Conservation (phyloP, 495 filamentous ascomycete genomes). For the Trichoderma reesei region DNA sequence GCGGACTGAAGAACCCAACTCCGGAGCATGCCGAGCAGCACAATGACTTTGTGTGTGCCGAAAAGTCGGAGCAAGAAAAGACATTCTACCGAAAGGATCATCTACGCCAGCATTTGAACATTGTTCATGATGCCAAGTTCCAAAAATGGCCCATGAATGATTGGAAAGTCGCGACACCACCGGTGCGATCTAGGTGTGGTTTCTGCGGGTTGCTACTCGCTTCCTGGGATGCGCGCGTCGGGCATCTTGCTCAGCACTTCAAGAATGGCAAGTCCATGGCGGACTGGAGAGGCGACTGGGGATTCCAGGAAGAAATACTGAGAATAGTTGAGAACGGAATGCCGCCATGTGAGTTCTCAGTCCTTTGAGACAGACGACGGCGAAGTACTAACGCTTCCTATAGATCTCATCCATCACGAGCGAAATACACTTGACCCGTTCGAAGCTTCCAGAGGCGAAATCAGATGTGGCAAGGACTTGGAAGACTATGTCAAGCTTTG, state of each 20-base stretch:
- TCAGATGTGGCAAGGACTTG: neutral
- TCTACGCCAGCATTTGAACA: constrained; percentile 52
- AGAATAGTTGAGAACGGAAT: constrained; percentile 36
- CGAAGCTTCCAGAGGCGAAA: constrained; percentile 14
- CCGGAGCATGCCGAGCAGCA: constrained; percentile 45
- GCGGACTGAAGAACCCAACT: constrained; percentile 34
- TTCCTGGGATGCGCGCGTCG: constrained; percentile 35
- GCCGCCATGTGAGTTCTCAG: constrained; percentile 26
- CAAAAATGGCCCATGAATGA: constrained; percentile 36
- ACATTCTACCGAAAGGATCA: constrained; percentile 61
- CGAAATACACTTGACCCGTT: constrained; percentile 19
- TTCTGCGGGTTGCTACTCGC: constrained; percentile 36
- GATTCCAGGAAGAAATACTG: constrained; percentile 33
- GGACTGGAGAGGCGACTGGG: constrained; percentile 47
- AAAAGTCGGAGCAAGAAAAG: constrained; percentile 40
- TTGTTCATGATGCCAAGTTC: constrained; percentile 48
- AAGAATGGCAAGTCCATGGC: constrained; percentile 38
- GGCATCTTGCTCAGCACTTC: constrained; percentile 46
- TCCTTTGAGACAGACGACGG: neutral
- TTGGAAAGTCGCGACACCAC: constrained; percentile 38
- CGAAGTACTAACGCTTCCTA: neutral
- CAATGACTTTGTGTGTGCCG: constrained; percentile 47
- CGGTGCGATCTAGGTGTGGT: constrained; percentile 42
- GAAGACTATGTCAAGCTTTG: constrained; percentile 4
- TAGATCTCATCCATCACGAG: constrained; percentile 25